Evolutionary conservation across 140 eudicot species (phyloP).

Genomic region (Cichorium intybus): DNA sequence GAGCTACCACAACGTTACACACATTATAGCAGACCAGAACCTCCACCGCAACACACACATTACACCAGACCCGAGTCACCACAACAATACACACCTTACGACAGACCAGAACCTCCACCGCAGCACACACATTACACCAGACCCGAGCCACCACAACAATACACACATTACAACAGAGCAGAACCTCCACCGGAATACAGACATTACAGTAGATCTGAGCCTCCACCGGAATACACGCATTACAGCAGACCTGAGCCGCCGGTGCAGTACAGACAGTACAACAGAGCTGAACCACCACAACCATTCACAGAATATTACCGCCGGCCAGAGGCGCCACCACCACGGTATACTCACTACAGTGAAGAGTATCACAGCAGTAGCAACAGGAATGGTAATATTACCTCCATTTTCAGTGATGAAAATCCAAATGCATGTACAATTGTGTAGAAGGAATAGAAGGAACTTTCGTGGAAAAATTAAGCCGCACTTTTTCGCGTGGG

Average conservation of each 20-base stretch:
- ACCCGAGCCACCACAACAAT: constrained; percentile 21
- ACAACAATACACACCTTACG: constrained; percentile 13
- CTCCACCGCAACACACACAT: constrained; percentile 6
- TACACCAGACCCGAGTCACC: constrained; percentile 22
- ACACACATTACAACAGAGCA: constrained; percentile 13
- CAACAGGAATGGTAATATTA: constrained; percentile 53
- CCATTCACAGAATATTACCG: constrained; percentile 25
- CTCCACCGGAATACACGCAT: constrained; percentile 21
- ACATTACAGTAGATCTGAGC: constrained; percentile 31
- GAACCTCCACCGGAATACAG: constrained; percentile 19
- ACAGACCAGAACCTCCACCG: constrained; percentile 1
- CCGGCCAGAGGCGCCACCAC: constrained; percentile 20
- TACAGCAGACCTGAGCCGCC: constrained; percentile 36
- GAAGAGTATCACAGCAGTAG: constrained; percentile 43
- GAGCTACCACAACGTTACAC: not conserved
- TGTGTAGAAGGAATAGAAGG: constrained; percentile 33
- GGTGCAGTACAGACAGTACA: constrained; percentile 21
- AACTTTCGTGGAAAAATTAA: constrained; percentile 8
- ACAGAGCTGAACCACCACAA: constrained; percentile 26
- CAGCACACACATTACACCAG: constrained; percentile 6
- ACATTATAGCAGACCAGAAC: not conserved
- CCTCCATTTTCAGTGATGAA: constrained; percentile 87
- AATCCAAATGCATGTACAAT: constrained; percentile 92
- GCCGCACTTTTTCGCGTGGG: constrained; percentile 14
- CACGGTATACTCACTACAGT: constrained; percentile 17